Evolutionary conservation across 2,329 filamentous ascomycete species (phyloP), one percentile per base, ranked within the genome.

Genomic region (Tothia fuscella): DNA sequence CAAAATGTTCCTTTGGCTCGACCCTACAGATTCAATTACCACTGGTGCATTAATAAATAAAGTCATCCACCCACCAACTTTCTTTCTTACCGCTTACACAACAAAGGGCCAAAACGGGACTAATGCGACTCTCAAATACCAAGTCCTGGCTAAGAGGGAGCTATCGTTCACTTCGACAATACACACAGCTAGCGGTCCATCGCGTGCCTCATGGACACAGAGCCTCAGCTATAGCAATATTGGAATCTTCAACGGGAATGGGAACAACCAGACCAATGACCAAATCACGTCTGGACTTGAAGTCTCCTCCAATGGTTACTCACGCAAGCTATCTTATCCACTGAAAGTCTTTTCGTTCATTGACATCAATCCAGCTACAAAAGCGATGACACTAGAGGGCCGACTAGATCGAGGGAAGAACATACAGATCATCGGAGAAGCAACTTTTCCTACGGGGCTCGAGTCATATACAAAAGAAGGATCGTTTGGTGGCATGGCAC

Each of bases 121-220:
- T 4, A 80, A 80, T 50, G 65, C 73, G 46, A 73, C 74, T 0
- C 60, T 87, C 12, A 58, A 62, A 4, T 82, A 82, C 53, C 65
- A 62, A 2, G 68, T 81, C 1, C 26, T 41, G 3, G 29, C 28
- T 6, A 16, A 41, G 25, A n/a, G 38, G 5, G 20, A 33, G 22
- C n/a, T 41, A 16, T 31, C 26, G 24, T 26, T 22, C 29, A 24
- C 38, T 2, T 17, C 28, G n/a, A 29, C 38, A 3, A 13, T 24
- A 10, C 6, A 31, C n/a, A 24, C 20, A 9, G 21, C 72, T 14
- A 56, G 59, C 4, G 67, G 68, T 4, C 54, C 57, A 20, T 50
- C 54, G 5, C 47, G 54, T 0, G 64, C 63, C 5, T 56, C 60
- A 3, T 85, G 80, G 80, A 60, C 57, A 5, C 81, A 85, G 52